A percentile compares a stretch with the other conserved stretches of the same genome.
Conservation (phyloP, 1,284 basidiomycete species). For the Grifola frondosa region DNA sequence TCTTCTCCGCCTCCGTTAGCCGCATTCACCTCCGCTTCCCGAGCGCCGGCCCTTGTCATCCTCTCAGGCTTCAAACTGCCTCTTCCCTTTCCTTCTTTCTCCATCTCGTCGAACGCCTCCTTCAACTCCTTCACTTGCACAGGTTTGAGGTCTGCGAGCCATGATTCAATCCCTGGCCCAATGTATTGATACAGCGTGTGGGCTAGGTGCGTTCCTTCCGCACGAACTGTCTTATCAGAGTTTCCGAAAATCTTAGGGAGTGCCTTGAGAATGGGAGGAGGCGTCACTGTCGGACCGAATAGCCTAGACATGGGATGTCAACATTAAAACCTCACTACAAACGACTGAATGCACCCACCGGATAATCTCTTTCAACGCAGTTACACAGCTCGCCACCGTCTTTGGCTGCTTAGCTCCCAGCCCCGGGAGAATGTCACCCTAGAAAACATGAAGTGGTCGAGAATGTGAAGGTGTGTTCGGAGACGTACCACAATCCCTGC, state of each 20-base stretch:
- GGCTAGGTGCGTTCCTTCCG: constrained; percentile 83
- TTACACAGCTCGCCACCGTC: constrained; percentile 80
- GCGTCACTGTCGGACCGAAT: constrained; percentile 81
- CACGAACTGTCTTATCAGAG: constrained; percentile 93
- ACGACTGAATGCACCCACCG: constrained; percentile 40
- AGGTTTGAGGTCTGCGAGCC: constrained; percentile 91
- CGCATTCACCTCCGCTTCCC: constrained; percentile 61
- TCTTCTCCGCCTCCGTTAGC: constrained; percentile 45
- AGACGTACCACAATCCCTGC: constrained; percentile 84
- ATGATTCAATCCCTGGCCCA: constrained; percentile 85
- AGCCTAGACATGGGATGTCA: constrained; percentile 43
- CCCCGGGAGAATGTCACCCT: constrained; percentile 86
- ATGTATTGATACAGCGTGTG: constrained; percentile 87
- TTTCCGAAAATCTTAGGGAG: constrained; percentile 95
- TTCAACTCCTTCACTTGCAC: constrained; percentile 98
- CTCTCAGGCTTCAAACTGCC: constrained; percentile 80
- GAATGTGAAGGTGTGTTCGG: constrained; percentile 13
- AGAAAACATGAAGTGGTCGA: constrained; percentile 30
- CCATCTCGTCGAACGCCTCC: constrained; percentile 85
- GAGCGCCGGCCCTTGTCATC: constrained; percentile 75
- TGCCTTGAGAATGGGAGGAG: constrained; percentile 79
- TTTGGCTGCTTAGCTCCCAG: constrained; percentile 95
- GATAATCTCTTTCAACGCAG: constrained; percentile 79
- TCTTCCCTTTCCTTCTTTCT: constrained; percentile 80
- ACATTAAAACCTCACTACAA: not conserved